These are phyloP conservation scores for Phytophthora pini DNA, from an alignment of 352 stramenopile species.

Conservation along the genomic window DNA sequence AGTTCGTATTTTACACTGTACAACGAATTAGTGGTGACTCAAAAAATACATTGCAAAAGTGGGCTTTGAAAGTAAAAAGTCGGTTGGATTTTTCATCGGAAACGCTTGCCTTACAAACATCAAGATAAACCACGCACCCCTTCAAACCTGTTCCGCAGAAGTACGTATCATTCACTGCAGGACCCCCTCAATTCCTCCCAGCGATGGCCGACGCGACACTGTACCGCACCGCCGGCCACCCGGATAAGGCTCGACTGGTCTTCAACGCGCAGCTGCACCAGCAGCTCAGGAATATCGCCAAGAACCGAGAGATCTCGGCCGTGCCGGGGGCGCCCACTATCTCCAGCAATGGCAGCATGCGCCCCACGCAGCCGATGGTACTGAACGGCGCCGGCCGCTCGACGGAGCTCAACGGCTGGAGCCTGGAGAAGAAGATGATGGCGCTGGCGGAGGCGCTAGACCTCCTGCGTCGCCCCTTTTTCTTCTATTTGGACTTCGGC, in stretches of 20 bases:
- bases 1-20: no score
- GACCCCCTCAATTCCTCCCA: slow-evolving; percentile 7
- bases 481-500: slow-evolving; percentile 81
- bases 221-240: slow-evolving; percentile 54
- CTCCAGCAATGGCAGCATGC: slow-evolving; percentile 50
- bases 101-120: slow-evolving; percentile 17
- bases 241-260: slow-evolving; percentile 62
- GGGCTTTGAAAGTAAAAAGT: neutral
- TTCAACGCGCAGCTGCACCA: slow-evolving; percentile 82
- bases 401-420: slow-evolving; percentile 75
- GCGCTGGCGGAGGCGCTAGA: slow-evolving; percentile 63
- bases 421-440: slow-evolving; percentile 83
- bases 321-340: slow-evolving; percentile 40
- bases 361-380: slow-evolving; percentile 44
- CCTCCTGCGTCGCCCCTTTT: slow-evolving; percentile 71
- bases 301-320: slow-evolving; percentile 59
- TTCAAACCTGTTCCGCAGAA: slow-evolving; percentile 12
- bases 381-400: slow-evolving; percentile 43
- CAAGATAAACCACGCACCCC: slow-evolving; percentile 15
- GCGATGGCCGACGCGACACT: slow-evolving; percentile 50
- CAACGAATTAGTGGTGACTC: neutral
- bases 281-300: slow-evolving; percentile 71
- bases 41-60: no score
- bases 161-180: slow-evolving; percentile 17
- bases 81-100: neutral